phyloP scores from a whole-genome alignment of 805 yeast genomes.

The Vanderwaltozyma tropicalis region DNA sequence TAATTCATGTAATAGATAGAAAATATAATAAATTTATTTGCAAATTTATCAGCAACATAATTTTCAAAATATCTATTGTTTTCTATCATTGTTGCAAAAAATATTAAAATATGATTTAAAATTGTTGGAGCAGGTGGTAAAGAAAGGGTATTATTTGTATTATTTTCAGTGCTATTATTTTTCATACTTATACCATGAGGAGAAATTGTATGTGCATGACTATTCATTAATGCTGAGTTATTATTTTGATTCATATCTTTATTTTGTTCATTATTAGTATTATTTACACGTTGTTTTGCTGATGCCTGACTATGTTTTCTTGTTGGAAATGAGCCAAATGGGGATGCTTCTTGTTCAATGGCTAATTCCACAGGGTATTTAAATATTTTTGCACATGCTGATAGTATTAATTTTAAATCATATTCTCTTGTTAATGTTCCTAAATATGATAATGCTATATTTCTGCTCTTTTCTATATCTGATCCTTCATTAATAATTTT shows the following conservation, averaged over 20 bases:
- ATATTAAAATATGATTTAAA: constrained; percentile 48
- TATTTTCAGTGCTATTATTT: constrained; percentile 2
- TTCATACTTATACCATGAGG: neutral
- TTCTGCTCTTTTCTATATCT: neutral
- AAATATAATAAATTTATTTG: constrained; percentile 43
- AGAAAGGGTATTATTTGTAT: constrained; percentile 4
- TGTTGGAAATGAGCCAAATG: constrained; percentile 17
- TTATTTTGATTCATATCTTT: neutral
- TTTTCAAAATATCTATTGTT: constrained; percentile 51
- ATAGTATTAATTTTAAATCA: constrained; percentile 42
- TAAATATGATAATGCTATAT: constrained; percentile 22
- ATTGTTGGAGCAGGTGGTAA: constrained; percentile 36
- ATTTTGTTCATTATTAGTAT: constrained; percentile 1
- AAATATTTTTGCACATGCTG: constrained; percentile 39
- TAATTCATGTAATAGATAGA: constrained; percentile 49
- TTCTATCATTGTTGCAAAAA: constrained; percentile 70
- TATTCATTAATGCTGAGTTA: neutral
- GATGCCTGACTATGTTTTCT: constrained; percentile 2
- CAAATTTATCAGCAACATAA: constrained; percentile 36
- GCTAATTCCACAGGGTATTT: constrained; percentile 35
- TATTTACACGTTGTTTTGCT: neutral
- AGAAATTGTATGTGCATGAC: neutral
- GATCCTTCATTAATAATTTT: neutral
- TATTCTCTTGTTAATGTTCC: constrained; percentile 44
- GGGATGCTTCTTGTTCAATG: constrained; percentile 31